Evolutionary conservation across 768 basidiomycete genomes (phyloP), one percentile per base, ranked within the genome.

Genomic region (Boletus tylopilopsis): DNA sequence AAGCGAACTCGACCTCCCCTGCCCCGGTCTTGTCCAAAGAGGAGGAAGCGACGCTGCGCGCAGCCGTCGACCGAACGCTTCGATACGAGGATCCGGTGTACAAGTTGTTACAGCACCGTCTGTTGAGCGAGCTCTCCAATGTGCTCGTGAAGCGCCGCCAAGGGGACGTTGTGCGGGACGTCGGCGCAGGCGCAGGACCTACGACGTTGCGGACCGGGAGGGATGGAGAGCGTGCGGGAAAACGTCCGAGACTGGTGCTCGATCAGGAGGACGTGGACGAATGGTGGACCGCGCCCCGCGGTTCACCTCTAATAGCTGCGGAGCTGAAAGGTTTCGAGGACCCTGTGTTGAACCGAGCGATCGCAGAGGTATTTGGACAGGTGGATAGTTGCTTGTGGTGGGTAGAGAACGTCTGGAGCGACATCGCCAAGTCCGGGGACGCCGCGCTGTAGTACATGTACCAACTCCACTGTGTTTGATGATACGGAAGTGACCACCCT

Each of bases 311-410:
- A 22, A 30, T 47, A 2, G 25, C 27, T 19, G 15, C 67, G 6
- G 57, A 61, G 10, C 71, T 85, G 35, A 84, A 82, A 59, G 87
- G 86, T 2, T 88, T 87, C 56, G 84, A 88, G 49, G 85, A 85
- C 55, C 73, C 73, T 23, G 69, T 82, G 1, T 68, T 90, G 42
- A 68, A 57, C n/a, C 53, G 58, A 12, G 80, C 73, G 0, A 64
- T 77, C 9, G 55, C 59, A 15, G 76, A 79, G 12, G 71, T 71
- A 19, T 63, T 76, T 46, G 55, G 46, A 37, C 75, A 70, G 61
- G 50, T 84, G 38, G 58, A 67, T 34, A 45, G 33, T 3, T 72
- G 73, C 46, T 59, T 82, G n/a, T 58, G 58, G 33, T 89, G 86
- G 86, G 68, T 76, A 5, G 73, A 76, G 34, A 59, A 55, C n/a